A percentile compares a stretch with the other conserved stretches of the same genome.
Evolutionary conservation across 139 green algal species (phyloP).

Genomic region (Ettlia oleoabundans): DNA sequence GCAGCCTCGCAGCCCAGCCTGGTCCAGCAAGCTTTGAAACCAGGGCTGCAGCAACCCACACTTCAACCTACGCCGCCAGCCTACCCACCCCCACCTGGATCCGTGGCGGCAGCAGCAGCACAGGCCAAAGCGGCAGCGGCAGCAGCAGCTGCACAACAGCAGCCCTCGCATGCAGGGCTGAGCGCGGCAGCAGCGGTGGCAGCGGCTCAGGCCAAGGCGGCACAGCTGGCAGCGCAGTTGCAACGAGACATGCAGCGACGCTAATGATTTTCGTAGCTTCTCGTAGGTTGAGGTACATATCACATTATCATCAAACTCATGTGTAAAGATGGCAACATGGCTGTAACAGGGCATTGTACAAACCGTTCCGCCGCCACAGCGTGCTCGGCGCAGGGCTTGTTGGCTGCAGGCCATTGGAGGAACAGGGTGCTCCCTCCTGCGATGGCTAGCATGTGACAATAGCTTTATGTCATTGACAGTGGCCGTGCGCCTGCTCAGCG

Average conservation of each 20-base stretch:
- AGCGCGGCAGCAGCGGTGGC: constrained; percentile 8
- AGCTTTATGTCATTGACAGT: neutral
- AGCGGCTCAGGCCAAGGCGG: constrained; percentile 7
- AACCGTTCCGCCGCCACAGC: too few relatives aligned
- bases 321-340: too few relatives aligned
- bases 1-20: neutral
- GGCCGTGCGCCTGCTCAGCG: neutral
- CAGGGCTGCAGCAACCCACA: neutral
- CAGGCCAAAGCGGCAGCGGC: neutral
- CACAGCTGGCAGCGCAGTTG: neutral
- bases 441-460: neutral
- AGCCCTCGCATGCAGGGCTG: neutral
- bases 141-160: neutral
- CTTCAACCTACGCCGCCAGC: neutral
- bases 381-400: neutral
- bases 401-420: too few relatives aligned
- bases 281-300: neutral
- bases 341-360: too few relatives aligned
- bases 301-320: neutral
- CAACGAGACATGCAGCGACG: neutral
- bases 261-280: neutral
- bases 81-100: neutral
- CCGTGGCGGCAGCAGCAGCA: neutral
- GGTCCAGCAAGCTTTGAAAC: neutral
- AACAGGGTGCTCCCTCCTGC: too few relatives aligned